Evolutionary conservation across 129 eudicot genomes (phyloP), one percentile per base, ranked within the genome.

Genomic region (Chrysanthemum lavandulifolium): DNA sequence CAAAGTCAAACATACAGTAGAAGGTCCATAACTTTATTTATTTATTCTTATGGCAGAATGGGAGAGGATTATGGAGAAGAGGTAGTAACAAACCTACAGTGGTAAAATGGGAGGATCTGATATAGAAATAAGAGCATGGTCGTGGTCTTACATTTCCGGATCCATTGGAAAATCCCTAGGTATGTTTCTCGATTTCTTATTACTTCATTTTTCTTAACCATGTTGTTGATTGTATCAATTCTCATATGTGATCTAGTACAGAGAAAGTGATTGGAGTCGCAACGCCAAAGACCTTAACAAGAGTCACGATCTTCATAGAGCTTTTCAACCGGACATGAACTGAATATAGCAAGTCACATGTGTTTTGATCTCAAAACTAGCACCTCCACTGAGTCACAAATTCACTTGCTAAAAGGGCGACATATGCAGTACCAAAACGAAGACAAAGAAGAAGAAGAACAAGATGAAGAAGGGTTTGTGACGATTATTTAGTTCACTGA

Each of bases 321-420:
- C 76, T 80, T 94, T 57, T 94, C 98, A 66, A 84, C 89, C 3
- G 97, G 96, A 13, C 63, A 84, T 16, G 91, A 94, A 65, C 76
- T 94, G 7, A 58, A 67, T 3, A 71, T 94, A 59, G 73, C 88
- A 18, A 31, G 79, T 8, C 54, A 70, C 82, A 80, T 87, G 76
- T 72, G 60, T 58, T 84, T 89, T 75, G 76, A 83, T 51, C 63
- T 89, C 18, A 81, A 71, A 76, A 79, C 61, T 15, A 63, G 31
- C 23, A n/a, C 15, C 13, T 72, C 82, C 11, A 74, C 68, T 0
- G 88, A 79, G 18, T 69, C 88, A 68, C 79, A 86, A 88, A 80
- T 83, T 74, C 82, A 62, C 76, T 57, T 94, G 54, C 71, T 94
- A 65, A 84, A 13, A 16, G 98, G 98, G 14, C 79, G 97, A 33